Base-by-base conservation (phyloP, 2,329 filamentous ascomycete genomes). In the Talaromyces verruculosus region DNA sequence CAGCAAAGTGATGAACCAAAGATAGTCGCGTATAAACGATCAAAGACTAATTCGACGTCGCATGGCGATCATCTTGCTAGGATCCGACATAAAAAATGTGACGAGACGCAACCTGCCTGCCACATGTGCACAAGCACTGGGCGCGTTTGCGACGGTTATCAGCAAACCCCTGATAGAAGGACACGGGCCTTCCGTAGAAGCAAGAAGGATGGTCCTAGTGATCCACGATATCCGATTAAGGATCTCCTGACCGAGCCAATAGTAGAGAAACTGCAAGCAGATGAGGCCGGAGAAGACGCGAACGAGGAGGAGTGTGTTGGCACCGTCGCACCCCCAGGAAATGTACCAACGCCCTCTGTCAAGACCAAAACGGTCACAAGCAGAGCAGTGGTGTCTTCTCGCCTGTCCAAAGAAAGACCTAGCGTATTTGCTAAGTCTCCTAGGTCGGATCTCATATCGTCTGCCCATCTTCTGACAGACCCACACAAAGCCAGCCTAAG, bases 121-220 rank as follows among this genome's bases (percentile, higher is more conserved):
- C 57, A 58, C 8, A 65, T 70, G 49, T 74, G 72, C 65, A 72
- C 67, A 3, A 71, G 66, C 41, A 72, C 71, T 39, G 71, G 72
- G 30, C 69, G 73, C 8, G 68, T 69, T 64, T 74, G 73, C 64
- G 71, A 74, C 51, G 63, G 43, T 49, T 67, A 53, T 39, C 61
- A 47, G 55, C 45, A 28, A 61, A 65, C 6, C n/a, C 62, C 25
- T 47, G 67, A 69, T 30, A 49, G 65, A 41, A 60, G 67, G 11
- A 68, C 68, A 17, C 63, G 67, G 30, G 67, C 65, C 37, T 64
- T 64, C 43, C 61, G 61, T 11, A 47, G n/a, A 13, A 35, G 39
- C 39, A 37, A 35, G 58, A 47, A n/a, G 25, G 49, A n/a, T 33
- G 33, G 49, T 30, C 15, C 25, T 25, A 10, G 13, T 30, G 15